Base-by-base conservation (phyloP, 805 yeast genomes). In the Metschnikowia kunwiensis region DNA sequence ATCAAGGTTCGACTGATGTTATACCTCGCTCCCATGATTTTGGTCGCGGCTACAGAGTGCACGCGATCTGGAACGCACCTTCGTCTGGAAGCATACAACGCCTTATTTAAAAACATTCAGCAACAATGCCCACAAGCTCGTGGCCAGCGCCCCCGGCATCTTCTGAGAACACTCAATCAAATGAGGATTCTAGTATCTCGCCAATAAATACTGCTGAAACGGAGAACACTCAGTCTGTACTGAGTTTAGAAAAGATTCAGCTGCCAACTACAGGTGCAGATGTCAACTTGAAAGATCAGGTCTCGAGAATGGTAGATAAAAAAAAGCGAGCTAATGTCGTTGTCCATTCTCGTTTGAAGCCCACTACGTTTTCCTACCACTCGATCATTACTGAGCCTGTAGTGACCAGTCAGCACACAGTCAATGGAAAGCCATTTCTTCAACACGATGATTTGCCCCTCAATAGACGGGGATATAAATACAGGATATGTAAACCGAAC, bases 381-480 rank as follows among this genome's bases (percentile, higher is more conserved):
- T 27, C 39, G 13, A 24, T 34, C 12, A 33, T 30, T 3, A 25
- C 33, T 7, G 44, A 39, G 24, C 54, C 51, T 2, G 36, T 28
- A 9, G 38, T 38, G 21, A 44, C 47, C 8, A 34, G 34, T 18
- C 49, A 40, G 13, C 34, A 36, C 16, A 32, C 44, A 14, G 47
- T 47, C 16, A 32, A 46, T 5, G 57, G 47, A 6, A 34, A 44
- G 8, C 42, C 43, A 16, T 72, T 77, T 48, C 68, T 53, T 47
- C 57, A 63, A 22, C 67, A 73, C 16, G 94, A 85, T n/a, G 96
- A 88, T 38, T 76, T 79, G 34, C 96, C 97, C 0, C 67, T 74
- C 48, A 87, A 87, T 55, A 75, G 78, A 48, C 63, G 93, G 34
- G 91, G 94, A 1, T 91, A 81, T 63, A 78, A 86, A 43, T 91